phyloP scores from a whole-genome alignment of 176 grass and related monocot genomes.

The Oryza glumipatula region DNA sequence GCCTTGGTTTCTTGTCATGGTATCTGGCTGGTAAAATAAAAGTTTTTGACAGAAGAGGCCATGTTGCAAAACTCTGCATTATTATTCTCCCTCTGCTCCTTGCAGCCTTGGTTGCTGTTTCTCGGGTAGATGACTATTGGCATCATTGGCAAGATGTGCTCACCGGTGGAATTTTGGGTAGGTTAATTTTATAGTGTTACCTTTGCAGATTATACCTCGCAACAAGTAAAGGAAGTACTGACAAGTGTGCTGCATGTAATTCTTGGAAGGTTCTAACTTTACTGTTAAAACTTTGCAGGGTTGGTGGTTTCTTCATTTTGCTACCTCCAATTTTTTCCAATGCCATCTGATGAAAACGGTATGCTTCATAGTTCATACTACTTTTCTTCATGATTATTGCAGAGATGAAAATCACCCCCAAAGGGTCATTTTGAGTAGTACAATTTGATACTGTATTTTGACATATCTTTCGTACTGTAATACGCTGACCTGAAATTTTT shows the following conservation, averaged over 20 bases:
- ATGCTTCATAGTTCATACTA: conserved; percentile 5
- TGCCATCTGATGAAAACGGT: conserved; percentile 59
- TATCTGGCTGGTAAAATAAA: conserved; percentile 82
- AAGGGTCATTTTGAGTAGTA: conserved; percentile 1
- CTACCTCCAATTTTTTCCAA: conserved; percentile 64
- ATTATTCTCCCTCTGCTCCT: conserved; percentile 64
- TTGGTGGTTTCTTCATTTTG: conserved; percentile 57
- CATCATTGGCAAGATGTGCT: conserved; percentile 86
- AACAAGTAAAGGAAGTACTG: neutral
- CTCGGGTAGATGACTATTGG: conserved; percentile 81
- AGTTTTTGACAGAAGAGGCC: conserved; percentile 63
- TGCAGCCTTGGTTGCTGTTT: conserved; percentile 67
- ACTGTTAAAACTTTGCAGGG: conserved; percentile 33
- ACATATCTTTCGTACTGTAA: neutral
- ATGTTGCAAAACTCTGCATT: conserved; percentile 71
- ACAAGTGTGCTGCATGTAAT: neutral
- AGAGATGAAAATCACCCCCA: neutral
- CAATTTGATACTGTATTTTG: neutral
- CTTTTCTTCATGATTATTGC: neutral
- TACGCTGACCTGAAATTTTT: neutral
- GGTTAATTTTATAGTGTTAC: neutral
- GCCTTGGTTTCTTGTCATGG: conserved; percentile 74
- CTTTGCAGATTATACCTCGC: neutral
- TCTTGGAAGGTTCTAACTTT: conserved; percentile 19
- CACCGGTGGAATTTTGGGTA: conserved; percentile 73